phyloP scores from a whole-genome alignment of 306 rosid species.

The Clitoria ternatea region DNA sequence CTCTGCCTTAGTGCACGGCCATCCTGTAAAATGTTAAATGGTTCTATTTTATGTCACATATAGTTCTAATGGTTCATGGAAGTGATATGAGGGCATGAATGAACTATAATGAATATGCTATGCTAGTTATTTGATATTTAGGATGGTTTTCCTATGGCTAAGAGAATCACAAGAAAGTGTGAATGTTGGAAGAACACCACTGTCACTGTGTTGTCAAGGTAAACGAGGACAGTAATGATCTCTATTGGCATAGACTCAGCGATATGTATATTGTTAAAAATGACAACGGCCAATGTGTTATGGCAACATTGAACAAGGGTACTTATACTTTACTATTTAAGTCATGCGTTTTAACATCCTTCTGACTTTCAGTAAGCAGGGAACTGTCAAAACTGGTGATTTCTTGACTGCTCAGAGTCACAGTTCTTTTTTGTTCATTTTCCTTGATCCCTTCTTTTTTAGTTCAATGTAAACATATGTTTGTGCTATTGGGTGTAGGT shows the following conservation, averaged over 20 bases:
- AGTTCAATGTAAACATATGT: neutral
- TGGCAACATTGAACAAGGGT: neutral
- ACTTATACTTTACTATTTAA: no score
- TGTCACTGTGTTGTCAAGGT: neutral
- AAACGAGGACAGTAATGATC: neutral
- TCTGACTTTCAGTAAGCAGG: neutral
- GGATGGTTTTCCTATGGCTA: neutral
- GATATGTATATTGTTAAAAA: neutral
- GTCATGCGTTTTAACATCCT: neutral
- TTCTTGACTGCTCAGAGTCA: neutral
- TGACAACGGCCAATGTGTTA: neutral
- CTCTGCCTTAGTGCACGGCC: neutral
- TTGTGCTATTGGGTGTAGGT: conserved; percentile 36
- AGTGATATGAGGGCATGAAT: neutral
- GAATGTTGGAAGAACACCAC: neutral
- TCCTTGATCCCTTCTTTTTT: neutral
- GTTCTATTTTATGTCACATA: neutral
- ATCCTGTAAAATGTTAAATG: neutral
- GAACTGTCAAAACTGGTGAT: neutral
- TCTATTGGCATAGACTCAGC: neutral
- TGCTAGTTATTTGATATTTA: neutral
- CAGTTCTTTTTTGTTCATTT: conserved; percentile 2
- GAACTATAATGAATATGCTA: neutral
- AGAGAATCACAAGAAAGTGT: neutral
- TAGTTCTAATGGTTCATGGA: conserved; percentile 1